A percentile compares a stretch with the other conserved stretches of the same genome.
Evolutionary conservation across 169 alveolate species (phyloP).

Genomic region (Eimeria maxima): DNA sequence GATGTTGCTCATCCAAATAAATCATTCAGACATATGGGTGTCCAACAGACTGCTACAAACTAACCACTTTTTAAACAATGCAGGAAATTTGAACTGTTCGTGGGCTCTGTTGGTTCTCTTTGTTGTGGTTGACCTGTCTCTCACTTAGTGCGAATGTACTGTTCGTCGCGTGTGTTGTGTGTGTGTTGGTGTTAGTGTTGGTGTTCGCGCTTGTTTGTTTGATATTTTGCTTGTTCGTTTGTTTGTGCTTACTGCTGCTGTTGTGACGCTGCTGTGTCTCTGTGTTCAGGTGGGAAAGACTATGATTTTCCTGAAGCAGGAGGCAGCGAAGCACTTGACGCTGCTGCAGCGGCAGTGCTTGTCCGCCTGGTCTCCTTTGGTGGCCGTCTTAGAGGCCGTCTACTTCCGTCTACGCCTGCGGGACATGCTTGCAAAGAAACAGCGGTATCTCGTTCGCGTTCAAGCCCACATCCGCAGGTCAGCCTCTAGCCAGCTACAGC

Average conservation of each 20-base stretch:
- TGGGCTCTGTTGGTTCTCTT: too few species aligned
- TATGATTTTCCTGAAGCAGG: conserved; percentile 94
- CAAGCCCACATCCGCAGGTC: conserved; percentile 93
- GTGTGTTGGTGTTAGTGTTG: too few species aligned
- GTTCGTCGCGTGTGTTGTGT: too few species aligned
- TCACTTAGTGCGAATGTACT: too few species aligned
- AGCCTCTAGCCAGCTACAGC: background rate
- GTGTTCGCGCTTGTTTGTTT: too few species aligned
- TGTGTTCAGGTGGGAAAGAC: conserved; percentile 91
- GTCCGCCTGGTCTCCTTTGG: conserved; percentile 94
- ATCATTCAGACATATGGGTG: too few species aligned
- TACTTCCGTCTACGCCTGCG: conserved; percentile 86
- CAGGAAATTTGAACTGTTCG: too few species aligned
- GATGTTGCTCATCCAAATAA: too few species aligned
- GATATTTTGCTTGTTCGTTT: too few species aligned
- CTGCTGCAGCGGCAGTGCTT: conserved; percentile 93
- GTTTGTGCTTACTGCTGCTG: background rate
- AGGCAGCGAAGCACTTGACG: conserved; percentile 92
- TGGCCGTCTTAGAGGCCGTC: conserved; percentile 92
- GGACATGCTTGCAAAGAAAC: conserved; percentile 83
- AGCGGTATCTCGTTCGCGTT: conserved; percentile 90
- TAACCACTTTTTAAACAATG: too few species aligned
- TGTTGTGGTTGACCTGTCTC: too few species aligned
- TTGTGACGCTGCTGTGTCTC: background rate
- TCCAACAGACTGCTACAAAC: too few species aligned